Evolutionary conservation across 441 rosid species (phyloP).

Genomic region (Brassica balearica): DNA sequence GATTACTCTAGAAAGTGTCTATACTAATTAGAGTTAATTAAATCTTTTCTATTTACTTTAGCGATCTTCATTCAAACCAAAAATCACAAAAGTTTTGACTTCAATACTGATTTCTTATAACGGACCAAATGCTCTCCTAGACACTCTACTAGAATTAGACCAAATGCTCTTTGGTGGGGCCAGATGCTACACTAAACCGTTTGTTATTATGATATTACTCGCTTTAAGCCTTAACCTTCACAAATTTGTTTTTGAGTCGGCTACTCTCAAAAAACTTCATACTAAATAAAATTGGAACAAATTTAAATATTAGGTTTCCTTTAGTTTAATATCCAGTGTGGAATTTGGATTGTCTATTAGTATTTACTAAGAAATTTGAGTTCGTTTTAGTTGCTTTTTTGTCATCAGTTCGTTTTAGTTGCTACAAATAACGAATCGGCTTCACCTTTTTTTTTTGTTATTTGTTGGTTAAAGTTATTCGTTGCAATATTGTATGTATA

Average conservation of each 20-base stretch:
- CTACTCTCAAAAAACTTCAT: background rate
- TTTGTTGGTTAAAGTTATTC: background rate
- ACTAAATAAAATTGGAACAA: background rate
- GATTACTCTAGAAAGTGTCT: background rate
- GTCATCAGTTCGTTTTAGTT: background rate
- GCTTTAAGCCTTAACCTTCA: background rate
- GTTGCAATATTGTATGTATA: too few species aligned
- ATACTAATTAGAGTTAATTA: background rate
- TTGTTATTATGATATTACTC: too few species aligned
- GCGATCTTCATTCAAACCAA: background rate
- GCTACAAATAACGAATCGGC: background rate
- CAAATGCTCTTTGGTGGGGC: too few species aligned
- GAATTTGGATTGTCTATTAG: background rate
- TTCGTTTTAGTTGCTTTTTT: background rate
- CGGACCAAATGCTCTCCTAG: background rate
- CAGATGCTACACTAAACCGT: background rate
- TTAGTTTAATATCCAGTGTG: background rate
- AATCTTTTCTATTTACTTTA: background rate
- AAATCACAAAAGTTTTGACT: background rate
- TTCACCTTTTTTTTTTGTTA: background rate
- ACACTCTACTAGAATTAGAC: background rate
- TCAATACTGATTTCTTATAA: background rate
- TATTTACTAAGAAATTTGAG: background rate
- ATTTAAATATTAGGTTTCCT: background rate
- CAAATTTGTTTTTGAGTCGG: background rate